Evolutionary conservation across 2,329 filamentous ascomycete species (phyloP), one percentile per base, ranked within the genome.

Genomic region (Cladosporium sphaerospermum): DNA sequence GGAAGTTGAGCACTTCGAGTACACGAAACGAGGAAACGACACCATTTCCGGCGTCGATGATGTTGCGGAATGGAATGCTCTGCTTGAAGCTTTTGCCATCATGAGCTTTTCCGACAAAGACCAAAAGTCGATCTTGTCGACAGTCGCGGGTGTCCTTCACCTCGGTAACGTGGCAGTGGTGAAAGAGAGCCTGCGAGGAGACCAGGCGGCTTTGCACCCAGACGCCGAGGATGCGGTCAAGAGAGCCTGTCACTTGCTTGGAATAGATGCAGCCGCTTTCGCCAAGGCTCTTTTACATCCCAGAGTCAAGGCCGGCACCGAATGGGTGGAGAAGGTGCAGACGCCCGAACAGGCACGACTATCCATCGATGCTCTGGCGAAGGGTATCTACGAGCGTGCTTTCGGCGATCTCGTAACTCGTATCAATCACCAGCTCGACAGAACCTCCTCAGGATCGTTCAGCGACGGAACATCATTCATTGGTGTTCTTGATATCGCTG

Each of bases 271-370:
- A 2, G 75, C 80, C 31, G 88, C 91, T 61, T 97, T 99, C 67
- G 86, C 93, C 47, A 96, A 92, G 71, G 91, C 89, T 0, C 75
- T 99, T 4, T 77, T 99, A 9, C 93, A 97, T 65, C 93, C 93
- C 9, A 88, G 84, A 54, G 95, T 99, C 39, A 96, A 96, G 71
- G 93, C 93, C 40, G 93, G 93, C 16, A 83, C 91, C 49, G 93
- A 99, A 73, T 97, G 92, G 93, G 93, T 99, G 2, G 91, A 97
- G 67, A 99, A 97, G 69, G 91, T 95, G 1, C 93, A 99, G 68
- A 97, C 92, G 1, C 92, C 93, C 0, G 95, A 99, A 59, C 93
- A 99, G 68, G 95, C 96, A 42, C 86, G 89, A 19, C 82, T 96
- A 9, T 82, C 88, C 3, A 81, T 99, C 42, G 90, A 97, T 71